These are phyloP conservation scores for Solanum dulcamara DNA, from an alignment of 257 asterid genomes.

Conservation along the genomic window DNA sequence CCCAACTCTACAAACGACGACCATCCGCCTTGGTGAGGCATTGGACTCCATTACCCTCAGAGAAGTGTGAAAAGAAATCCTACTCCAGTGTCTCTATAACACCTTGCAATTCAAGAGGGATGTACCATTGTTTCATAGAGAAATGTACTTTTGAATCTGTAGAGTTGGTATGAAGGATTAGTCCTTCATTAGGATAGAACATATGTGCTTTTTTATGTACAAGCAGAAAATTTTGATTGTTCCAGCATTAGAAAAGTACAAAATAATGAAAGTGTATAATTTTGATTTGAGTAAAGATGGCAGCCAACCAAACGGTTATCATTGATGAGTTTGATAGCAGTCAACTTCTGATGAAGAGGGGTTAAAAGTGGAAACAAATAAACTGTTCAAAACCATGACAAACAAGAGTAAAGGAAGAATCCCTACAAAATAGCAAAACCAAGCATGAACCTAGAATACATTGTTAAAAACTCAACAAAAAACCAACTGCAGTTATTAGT, in stretches of 20 bases:
- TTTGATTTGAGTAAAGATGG: neutral
- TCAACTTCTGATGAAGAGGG: neutral
- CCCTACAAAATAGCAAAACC: too few relatives aligned
- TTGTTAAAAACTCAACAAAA: neutral
- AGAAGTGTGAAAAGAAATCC: neutral
- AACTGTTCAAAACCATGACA: neutral
- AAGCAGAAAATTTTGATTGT: neutral
- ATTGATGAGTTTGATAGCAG: neutral
- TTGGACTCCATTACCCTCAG: neutral
- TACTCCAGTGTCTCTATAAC: neutral
- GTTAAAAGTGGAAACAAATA: neutral
- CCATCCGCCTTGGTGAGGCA: slow-evolving; percentile 69
- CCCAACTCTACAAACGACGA: slow-evolving; percentile 78
- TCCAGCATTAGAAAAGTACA: neutral
- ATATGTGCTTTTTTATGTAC: neutral
- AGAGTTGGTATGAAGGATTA: neutral
- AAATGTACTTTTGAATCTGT: neutral
- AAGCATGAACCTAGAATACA: neutral
- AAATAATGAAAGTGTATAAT: neutral
- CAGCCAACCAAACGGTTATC: neutral
- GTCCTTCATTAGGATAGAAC: neutral
- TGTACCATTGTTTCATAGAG: neutral
- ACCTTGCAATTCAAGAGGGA: neutral
- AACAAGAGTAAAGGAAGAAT: too few relatives aligned
- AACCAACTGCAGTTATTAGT: neutral